phyloP scores from a whole-genome alignment of 805 yeast genomes.

The Yarrowia sp. region DNA sequence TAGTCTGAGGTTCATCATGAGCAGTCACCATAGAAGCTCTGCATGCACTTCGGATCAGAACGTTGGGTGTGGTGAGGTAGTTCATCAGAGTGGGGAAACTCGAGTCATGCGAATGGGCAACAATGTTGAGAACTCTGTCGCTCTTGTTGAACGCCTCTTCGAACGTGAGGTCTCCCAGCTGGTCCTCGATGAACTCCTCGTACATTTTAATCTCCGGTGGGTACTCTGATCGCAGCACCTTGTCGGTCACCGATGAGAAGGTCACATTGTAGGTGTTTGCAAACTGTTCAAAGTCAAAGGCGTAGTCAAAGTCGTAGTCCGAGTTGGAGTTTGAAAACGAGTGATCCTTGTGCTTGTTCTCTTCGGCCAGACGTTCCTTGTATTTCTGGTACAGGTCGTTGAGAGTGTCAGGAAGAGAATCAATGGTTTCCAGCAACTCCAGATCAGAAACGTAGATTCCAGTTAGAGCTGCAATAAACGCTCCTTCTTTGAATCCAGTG shows the following conservation, averaged over 20 bases:
- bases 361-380: slow-evolving; percentile 28
- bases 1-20: slow-evolving; percentile 55
- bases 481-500: slow-evolving; percentile 93
- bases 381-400: slow-evolving; percentile 8
- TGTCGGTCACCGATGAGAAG: slow-evolving; percentile 64
- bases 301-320: slow-evolving; percentile 37
- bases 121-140: slow-evolving; percentile 79
- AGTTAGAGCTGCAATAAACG: slow-evolving; percentile 85
- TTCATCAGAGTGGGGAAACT: slow-evolving; percentile 73
- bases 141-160: slow-evolving; percentile 89
- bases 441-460: slow-evolving; percentile 70
- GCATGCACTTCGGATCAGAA: slow-evolving; percentile 87
- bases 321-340: slow-evolving; percentile 53
- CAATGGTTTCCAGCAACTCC: slow-evolving; percentile 60
- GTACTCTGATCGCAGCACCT: slow-evolving; percentile 78
- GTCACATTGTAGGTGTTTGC: slow-evolving; percentile 45
- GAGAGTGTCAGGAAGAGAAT: slow-evolving; percentile 42
- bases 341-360: slow-evolving; percentile 34
- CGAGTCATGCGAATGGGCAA: slow-evolving; percentile 54
- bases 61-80: slow-evolving; percentile 92
- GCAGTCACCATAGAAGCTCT: slow-evolving; percentile 73
- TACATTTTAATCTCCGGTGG: slow-evolving; percentile 85
- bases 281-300: slow-evolving; percentile 36
- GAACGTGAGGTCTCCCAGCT: slow-evolving; percentile 84
- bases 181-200: slow-evolving; percentile 74